phyloP scores from a whole-genome alignment of 352 stramenopile genomes.

The Pythium scleroteichum region DNA sequence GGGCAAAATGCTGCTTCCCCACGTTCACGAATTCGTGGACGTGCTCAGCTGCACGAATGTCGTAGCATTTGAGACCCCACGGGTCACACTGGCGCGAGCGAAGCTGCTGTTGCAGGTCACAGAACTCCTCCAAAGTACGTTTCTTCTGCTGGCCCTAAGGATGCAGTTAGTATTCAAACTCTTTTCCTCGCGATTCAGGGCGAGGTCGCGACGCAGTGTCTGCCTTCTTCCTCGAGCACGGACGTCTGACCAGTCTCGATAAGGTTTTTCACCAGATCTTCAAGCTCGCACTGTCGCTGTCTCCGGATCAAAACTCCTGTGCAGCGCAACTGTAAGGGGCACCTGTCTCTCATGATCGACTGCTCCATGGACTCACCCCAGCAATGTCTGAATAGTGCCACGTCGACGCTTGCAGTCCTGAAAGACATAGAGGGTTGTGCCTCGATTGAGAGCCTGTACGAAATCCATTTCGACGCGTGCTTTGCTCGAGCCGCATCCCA shows the following conservation, averaged over 20 bases:
- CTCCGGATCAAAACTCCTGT: conserved; percentile 2
- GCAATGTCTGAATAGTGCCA: conserved; percentile 23
- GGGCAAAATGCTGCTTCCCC: conserved; percentile 54
- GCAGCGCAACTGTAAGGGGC: conserved; percentile 23
- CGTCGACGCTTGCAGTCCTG: conserved; percentile 30
- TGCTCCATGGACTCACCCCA: background rate
- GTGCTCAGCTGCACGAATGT: conserved; percentile 39
- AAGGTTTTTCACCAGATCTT: conserved; percentile 37
- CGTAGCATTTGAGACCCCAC: conserved; percentile 43
- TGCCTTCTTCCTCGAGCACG: conserved; percentile 53
- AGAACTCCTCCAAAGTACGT: conserved; percentile 52
- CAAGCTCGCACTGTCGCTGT: conserved; percentile 40
- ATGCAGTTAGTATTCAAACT: too few species aligned
- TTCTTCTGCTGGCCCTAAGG: too few species aligned
- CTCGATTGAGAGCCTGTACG: conserved; percentile 30
- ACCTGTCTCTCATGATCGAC: background rate
- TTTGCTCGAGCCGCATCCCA: conserved; percentile 25
- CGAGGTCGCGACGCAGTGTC: conserved; percentile 49
- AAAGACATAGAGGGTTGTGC: conserved; percentile 27
- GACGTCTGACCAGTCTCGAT: conserved; percentile 31
- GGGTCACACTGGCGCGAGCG: conserved; percentile 36
- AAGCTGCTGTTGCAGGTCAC: conserved; percentile 37
- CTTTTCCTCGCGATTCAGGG: conserved; percentile 19
- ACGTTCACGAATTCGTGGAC: conserved; percentile 58
- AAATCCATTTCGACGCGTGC: conserved; percentile 32